Evolutionary conservation across 2,329 filamentous ascomycete genomes (phyloP), one percentile per base, ranked within the genome.

Genomic region (Ramularia collo-cygni): DNA sequence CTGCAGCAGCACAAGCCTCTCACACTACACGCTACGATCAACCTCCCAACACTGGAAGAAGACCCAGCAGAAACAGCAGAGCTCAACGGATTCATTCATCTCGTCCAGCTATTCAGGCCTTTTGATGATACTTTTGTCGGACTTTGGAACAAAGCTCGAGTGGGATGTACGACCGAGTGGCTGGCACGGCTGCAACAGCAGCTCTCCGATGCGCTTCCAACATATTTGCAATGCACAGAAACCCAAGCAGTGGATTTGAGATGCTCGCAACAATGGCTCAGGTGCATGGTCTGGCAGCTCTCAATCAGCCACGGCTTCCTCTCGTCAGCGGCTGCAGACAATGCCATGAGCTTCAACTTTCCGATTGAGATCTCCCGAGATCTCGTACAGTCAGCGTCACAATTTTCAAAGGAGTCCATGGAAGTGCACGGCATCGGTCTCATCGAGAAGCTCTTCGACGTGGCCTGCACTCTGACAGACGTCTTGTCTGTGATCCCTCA

Each of bases 361-460:
- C 77, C 77, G 0, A 68, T 81, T 18, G 70, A 76, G 27, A 76
- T 81, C n/a, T 76, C 77, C 0, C 65, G 75, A 34, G 76, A 77
- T 35, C 68, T 79, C 1, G 65, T 76, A 0, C 61, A 64, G 9
- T 77, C 89, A 63, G 80, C 83, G 4, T 77, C 79, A 12, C 77
- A 83, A 38, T 83, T 92, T 54, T 81, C 82, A 0, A 77, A 77
- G 26, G 74, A 81, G 49, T 79, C 79, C 30, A 81, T 87, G 68
- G 85, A 90, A 48, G 69, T 89, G 3, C 72, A 89, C 49, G 83
- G 81, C 13, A 75, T 85, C 28, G 83, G 83, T 17, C 61, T 93
- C 76, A 78, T 92, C 44, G 85, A 89, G 57, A 90, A 90, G 58
- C 66, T 94, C 9, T 76, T 92, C 52, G 83, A 89, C 50, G 76